Base-by-base conservation (phyloP, 257 asterid species). In the Striga asiatica region DNA sequence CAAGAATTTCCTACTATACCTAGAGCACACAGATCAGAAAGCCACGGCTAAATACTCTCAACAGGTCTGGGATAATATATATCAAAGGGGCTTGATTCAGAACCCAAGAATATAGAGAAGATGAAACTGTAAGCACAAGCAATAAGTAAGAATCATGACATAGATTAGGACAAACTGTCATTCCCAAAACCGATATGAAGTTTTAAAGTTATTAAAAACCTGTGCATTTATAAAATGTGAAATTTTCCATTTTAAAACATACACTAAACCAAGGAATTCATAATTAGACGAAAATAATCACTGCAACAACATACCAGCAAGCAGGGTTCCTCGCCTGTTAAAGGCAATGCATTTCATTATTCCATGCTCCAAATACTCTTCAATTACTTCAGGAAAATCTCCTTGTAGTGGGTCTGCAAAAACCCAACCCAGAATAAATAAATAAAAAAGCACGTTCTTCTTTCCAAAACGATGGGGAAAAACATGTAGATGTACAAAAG, bases 271-370 rank as follows among this genome's bases (percentile, higher is more conserved):
- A 47, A 47, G 8, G 29, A 20, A 16, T 14, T 43, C 24, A 43
- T 16, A 17, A 19, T 1, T 2, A 43, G 24, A 17, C 9, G 50
- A 43, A 43, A 43, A 7, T 38, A 2, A 38, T 21, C 16, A 4
- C 8, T 5, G 23, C 3, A 18, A 3, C 42, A 54, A 0, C 37
- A 32, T 76, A 85, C 95, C 95, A 54, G 95, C 95, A 17, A 85
- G 88, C 71, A 85, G 95, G 49, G 95, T 82, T 63, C 95, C 95
- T 0, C 91, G 87, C 50, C 95, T 87, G 74, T 82, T 85, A 54
- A 85, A 85, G 68, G 93, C 87, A 23, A 80, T 66, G 60, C 95
- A 85, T 66, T 85, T 85, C 73, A 77, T 78, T n/a, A 71, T 49
- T 18, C 93, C 93, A 62, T 78, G 74, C 69, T 85, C 93, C 84